Conservation (phyloP, 768 basidiomycete species). For the Psilocybe cubensis region DNA sequence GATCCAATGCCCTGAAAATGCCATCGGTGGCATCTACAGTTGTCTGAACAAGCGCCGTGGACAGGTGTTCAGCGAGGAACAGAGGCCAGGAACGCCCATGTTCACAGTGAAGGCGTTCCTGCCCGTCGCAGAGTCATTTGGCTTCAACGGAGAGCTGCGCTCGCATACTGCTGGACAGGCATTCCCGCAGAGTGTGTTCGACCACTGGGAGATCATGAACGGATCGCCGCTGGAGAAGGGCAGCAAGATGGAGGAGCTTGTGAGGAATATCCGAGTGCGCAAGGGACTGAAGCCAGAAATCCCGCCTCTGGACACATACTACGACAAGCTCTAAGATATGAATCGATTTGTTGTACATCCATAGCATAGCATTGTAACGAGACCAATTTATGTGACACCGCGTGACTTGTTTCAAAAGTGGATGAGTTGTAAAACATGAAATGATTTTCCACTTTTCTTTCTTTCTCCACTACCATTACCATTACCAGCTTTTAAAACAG, state of each 20-base stretch:
- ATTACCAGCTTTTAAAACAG: conserved; percentile 22
- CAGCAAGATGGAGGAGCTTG: conserved; percentile 87
- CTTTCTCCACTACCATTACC: conserved; percentile 23
- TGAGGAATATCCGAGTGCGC: conserved; percentile 79
- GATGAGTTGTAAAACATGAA: conserved; percentile 7
- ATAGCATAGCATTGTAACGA: conserved; percentile 17
- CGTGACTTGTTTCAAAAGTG: conserved; percentile 19
- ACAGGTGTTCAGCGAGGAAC: conserved; percentile 97
- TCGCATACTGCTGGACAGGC: conserved; percentile 94
- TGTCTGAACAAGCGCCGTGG: conserved; percentile 96
- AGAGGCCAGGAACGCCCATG: conserved; percentile 97
- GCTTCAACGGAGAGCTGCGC: conserved; percentile 97
- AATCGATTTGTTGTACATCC: conserved; percentile 22
- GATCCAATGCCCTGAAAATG: conserved; percentile 97
- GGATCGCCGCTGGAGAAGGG: conserved; percentile 90
- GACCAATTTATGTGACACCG: conserved; percentile 22
- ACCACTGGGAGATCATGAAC: conserved; percentile 88
- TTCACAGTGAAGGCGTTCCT: conserved; percentile 98
- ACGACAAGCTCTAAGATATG: conserved; percentile 81
- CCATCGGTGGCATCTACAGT: conserved; percentile 96
- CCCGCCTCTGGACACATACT: conserved; percentile 86
- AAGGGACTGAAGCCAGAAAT: conserved; percentile 98
- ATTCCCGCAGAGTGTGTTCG: conserved; percentile 95
- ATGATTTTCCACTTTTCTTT: conserved; percentile 14
- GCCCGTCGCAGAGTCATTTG: conserved; percentile 91